Evolutionary conservation across 257 asterid genomes (phyloP).

Genomic region (Solanum chiquidenum): DNA sequence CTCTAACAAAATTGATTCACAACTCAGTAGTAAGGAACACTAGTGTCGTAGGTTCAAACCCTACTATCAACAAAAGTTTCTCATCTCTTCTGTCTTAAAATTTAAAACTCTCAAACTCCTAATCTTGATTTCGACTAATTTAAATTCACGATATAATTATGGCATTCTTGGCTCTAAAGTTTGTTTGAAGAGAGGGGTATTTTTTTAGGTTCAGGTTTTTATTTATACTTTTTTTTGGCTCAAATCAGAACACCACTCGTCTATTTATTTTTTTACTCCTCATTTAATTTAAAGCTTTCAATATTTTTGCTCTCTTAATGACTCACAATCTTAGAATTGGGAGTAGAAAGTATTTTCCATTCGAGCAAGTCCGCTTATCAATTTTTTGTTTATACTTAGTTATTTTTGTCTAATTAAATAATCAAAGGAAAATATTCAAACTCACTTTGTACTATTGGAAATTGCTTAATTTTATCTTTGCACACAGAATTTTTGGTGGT

Average conservation of each 20-base stretch:
- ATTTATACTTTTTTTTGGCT: not conserved
- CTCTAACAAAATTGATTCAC: not conserved
- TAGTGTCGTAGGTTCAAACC: not conserved
- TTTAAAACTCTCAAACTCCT: no score
- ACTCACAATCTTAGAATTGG: not conserved
- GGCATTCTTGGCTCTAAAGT: not conserved
- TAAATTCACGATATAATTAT: not conserved
- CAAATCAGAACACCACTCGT: no score
- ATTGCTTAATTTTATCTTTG: not conserved
- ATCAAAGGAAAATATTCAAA: not conserved
- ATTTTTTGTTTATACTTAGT: not conserved
- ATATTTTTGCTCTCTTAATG: no score
- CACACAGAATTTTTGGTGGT: not conserved
- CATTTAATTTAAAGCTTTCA: not conserved
- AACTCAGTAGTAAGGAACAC: not conserved
- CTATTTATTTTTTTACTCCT: no score
- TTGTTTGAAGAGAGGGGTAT: not conserved
- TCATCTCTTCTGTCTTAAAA: no score
- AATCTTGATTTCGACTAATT: not conserved
- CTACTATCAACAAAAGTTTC: not conserved
- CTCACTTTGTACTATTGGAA: not conserved
- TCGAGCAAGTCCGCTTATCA: not conserved
- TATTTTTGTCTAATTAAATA: not conserved
- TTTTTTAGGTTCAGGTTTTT: not conserved
- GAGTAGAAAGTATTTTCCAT: rapidly evolving